These are phyloP conservation scores for Epichloe brachyelytri DNA, from an alignment of 2,329 filamentous ascomycete genomes.

Conservation along the genomic window DNA sequence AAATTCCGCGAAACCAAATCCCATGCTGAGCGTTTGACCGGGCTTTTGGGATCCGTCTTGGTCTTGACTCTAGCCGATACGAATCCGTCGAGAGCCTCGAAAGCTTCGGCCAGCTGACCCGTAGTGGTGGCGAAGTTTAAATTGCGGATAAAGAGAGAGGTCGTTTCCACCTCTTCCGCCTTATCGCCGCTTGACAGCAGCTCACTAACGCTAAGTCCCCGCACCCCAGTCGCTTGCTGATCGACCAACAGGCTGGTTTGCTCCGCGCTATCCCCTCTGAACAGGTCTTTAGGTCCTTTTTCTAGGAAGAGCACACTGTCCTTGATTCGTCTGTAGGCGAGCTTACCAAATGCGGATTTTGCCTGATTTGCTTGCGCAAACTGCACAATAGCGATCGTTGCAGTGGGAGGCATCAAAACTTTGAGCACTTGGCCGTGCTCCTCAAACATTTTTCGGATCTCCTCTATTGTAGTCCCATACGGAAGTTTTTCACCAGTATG, in stretches of 20 bases:
- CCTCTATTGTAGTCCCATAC: slow-evolving; percentile 65
- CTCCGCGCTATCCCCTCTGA: slow-evolving; percentile 27
- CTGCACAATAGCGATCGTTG: slow-evolving; percentile 88
- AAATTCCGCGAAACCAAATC: slow-evolving; percentile 92
- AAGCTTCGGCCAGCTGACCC: slow-evolving; percentile 60
- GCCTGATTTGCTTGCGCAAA: slow-evolving; percentile 69
- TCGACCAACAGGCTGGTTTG: slow-evolving; percentile 20
- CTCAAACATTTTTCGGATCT: slow-evolving; percentile 70
- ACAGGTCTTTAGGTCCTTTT: slow-evolving; percentile 78
- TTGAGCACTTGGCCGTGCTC: slow-evolving; percentile 70
- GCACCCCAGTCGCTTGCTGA: slow-evolving; percentile 27
- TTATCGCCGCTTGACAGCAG: slow-evolving; percentile 47
- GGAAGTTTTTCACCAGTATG: slow-evolving; percentile 92
- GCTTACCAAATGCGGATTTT: slow-evolving; percentile 66
- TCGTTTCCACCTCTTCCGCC: slow-evolving; percentile 45
- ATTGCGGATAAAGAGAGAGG: slow-evolving; percentile 88
- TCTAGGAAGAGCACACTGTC: slow-evolving; percentile 87
- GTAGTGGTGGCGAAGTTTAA: slow-evolving; percentile 84
- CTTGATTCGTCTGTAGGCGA: slow-evolving; percentile 84
- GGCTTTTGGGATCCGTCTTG: slow-evolving; percentile 85
- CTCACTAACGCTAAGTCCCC: slow-evolving; percentile 57
- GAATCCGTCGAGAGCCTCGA: slow-evolving; percentile 75
- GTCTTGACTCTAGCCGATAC: slow-evolving; percentile 84
- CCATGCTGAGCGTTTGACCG: slow-evolving; percentile 85
- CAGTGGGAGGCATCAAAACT: slow-evolving; percentile 83